Evolutionary conservation across 2,329 filamentous ascomycete species (phyloP).

Genomic region (Phialophora verrucosa): DNA sequence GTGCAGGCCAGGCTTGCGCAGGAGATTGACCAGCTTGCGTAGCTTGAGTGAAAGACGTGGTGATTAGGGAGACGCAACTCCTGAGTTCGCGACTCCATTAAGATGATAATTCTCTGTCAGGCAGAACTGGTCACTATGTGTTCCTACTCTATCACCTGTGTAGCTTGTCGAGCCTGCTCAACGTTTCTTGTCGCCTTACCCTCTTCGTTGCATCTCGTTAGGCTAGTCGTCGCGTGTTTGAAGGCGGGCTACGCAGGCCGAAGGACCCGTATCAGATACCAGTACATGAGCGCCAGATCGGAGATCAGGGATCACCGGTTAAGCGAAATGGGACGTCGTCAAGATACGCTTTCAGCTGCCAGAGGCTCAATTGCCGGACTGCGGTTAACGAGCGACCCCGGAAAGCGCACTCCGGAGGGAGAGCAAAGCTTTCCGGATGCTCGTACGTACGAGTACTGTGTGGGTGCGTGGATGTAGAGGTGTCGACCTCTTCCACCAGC

Average conservation of each 20-base stretch:
- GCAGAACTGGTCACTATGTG: neutral
- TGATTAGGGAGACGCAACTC: neutral
- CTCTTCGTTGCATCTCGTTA: neutral
- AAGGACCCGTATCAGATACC: neutral
- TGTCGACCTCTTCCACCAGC: neutral
- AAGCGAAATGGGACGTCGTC: neutral
- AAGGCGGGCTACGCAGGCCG: neutral
- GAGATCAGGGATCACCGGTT: neutral
- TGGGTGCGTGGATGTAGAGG: neutral
- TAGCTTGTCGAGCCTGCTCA: neutral
- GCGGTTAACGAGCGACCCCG: neutral
- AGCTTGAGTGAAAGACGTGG: neutral
- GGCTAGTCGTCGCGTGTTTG: neutral
- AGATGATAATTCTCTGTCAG: neutral
- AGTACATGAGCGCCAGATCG: neutral
- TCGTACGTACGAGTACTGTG: neutral
- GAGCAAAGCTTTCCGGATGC: neutral
- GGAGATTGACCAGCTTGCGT: constrained; percentile 32
- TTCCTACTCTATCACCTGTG: neutral
- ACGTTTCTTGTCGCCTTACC: neutral
- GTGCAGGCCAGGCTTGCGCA: constrained; percentile 16
- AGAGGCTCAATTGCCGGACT: neutral
- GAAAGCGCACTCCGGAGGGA: neutral
- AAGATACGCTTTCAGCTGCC: neutral
- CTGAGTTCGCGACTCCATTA: too few species aligned